These are phyloP conservation scores for Baorangia bicolor DNA, from an alignment of 768 basidiomycete species.

Conservation along the genomic window DNA sequence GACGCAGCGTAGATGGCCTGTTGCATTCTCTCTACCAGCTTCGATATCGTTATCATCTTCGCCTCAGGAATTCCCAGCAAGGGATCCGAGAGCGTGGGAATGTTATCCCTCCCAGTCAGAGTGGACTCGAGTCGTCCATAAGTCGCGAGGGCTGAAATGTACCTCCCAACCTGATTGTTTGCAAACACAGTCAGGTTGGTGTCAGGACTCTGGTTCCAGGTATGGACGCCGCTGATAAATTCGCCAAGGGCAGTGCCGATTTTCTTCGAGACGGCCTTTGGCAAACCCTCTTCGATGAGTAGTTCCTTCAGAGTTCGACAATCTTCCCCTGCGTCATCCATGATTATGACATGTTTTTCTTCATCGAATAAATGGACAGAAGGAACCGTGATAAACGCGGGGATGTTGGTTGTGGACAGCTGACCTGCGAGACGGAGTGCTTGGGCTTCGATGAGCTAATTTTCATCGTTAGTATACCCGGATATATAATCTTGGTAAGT, in stretches of 20 bases:
- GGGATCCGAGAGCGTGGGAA: slow-evolving; percentile 42
- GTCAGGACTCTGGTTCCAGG: slow-evolving; percentile 38
- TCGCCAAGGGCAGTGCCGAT: slow-evolving; percentile 55
- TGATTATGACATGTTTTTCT: slow-evolving; percentile 50
- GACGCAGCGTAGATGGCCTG: slow-evolving; percentile 32
- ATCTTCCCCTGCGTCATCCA: slow-evolving; percentile 56
- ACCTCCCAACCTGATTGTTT: slow-evolving; percentile 40
- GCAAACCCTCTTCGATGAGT: slow-evolving; percentile 35
- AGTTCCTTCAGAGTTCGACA: slow-evolving; percentile 40
- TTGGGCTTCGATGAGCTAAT: slow-evolving; percentile 42
- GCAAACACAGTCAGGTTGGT: slow-evolving; percentile 39
- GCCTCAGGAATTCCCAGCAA: slow-evolving; percentile 38
- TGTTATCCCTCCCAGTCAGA: slow-evolving; percentile 28
- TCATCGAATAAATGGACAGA: slow-evolving; percentile 50
- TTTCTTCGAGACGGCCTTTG: slow-evolving; percentile 32
- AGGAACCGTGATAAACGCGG: slow-evolving; percentile 48
- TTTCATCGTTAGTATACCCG: slow-evolving; percentile 29
- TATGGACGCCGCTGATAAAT: slow-evolving; percentile 56
- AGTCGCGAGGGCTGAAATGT: slow-evolving; percentile 38
- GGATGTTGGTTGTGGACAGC: slow-evolving; percentile 29
- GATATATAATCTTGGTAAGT: neutral
- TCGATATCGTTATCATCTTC: slow-evolving; percentile 36
- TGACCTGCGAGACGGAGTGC: slow-evolving; percentile 46
- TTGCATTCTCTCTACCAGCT: slow-evolving; percentile 31
- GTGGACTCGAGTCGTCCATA: slow-evolving; percentile 48